Evolutionary conservation across 208 protist species (phyloP).

Genomic region (Angomonas ambiguus): DNA sequence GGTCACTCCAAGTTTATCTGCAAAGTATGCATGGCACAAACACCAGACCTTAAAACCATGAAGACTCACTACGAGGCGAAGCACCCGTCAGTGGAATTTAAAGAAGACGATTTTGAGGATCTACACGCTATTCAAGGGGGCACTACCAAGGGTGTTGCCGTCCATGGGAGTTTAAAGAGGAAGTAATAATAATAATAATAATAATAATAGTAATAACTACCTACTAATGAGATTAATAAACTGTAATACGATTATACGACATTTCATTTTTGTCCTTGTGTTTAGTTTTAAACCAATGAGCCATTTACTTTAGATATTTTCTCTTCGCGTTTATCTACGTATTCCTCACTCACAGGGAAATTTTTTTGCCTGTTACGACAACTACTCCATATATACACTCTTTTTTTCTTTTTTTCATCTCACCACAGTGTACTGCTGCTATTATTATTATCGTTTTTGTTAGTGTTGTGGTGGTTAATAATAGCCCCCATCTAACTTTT

Average conservation of each 20-base stretch:
- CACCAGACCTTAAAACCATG: slow-evolving; percentile 71
- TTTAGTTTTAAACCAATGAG: too few species aligned
- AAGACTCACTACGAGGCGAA: slow-evolving; percentile 52
- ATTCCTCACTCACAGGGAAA: too few species aligned
- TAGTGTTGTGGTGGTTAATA: neutral
- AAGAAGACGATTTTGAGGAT: slow-evolving; percentile 53
- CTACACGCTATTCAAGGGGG: slow-evolving; percentile 60
- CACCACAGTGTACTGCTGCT: neutral
- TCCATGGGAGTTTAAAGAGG: slow-evolving; percentile 67
- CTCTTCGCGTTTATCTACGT: too few species aligned
- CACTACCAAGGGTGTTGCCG: slow-evolving; percentile 62
- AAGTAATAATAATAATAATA: slow-evolving; percentile 27
- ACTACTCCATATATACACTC: neutral
- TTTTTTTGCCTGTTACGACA: too few species aligned
- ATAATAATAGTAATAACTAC: neutral
- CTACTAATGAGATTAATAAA: slow-evolving; percentile 12
- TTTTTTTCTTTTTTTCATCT: slow-evolving; percentile 8
- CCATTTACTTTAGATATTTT: too few species aligned
- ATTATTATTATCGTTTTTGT: neutral
- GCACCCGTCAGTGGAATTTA: slow-evolving; percentile 49
- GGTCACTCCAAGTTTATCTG: slow-evolving; percentile 57
- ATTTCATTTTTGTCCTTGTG: slow-evolving; percentile 17
- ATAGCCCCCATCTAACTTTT: too few species aligned
- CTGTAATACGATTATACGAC: too few species aligned
- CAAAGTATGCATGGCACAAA: slow-evolving; percentile 54